These are phyloP conservation scores for Effrenium voratum DNA, from an alignment of 73 alveolate species.

Conservation along the genomic window DNA sequence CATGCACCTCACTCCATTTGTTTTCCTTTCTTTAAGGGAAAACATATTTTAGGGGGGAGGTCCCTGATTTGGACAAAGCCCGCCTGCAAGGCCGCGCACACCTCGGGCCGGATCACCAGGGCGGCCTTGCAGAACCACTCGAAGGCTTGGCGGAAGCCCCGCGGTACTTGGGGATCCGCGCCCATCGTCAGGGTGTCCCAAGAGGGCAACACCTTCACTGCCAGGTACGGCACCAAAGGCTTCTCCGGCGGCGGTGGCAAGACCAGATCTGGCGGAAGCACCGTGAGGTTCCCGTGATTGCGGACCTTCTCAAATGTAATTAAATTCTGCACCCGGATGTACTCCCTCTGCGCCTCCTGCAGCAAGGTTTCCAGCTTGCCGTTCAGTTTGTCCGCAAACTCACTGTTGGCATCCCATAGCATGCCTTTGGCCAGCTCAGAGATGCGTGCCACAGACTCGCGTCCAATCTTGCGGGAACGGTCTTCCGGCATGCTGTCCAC, in stretches of 20 bases:
- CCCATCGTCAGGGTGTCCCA: conserved; percentile 88
- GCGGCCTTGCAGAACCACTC: conserved; percentile 93
- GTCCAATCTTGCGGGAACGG: conserved; percentile 96
- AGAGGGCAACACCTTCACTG: conserved; percentile 80
- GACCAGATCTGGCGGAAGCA: conserved; percentile 81
- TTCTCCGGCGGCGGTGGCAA: conserved; percentile 85
- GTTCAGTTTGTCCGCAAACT: conserved; percentile 89
- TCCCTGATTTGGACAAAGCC: too few species aligned
- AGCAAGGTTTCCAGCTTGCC: conserved; percentile 80
- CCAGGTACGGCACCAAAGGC: conserved; percentile 57
- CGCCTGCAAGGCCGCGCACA: conserved; percentile 81
- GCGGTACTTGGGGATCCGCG: conserved; percentile 93
- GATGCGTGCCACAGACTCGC: conserved; percentile 94
- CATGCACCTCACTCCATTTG: too few species aligned
- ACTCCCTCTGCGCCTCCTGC: conserved; percentile 93
- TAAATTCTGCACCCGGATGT: conserved; percentile 89
- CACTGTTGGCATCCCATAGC: conserved; percentile 92
- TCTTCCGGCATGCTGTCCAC: conserved; percentile 97
- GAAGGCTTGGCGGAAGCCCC: conserved; percentile 88
- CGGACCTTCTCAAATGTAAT: conserved; percentile 92
- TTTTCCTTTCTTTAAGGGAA: too few species aligned
- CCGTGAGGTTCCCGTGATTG: conserved; percentile 92
- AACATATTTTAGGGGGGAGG: too few species aligned
- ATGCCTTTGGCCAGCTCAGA: conserved; percentile 69
- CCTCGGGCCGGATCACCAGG: conserved; percentile 68